Base-by-base conservation (phyloP, 176 grass and related monocot species). In the Phyllostachys edulis region DNA sequence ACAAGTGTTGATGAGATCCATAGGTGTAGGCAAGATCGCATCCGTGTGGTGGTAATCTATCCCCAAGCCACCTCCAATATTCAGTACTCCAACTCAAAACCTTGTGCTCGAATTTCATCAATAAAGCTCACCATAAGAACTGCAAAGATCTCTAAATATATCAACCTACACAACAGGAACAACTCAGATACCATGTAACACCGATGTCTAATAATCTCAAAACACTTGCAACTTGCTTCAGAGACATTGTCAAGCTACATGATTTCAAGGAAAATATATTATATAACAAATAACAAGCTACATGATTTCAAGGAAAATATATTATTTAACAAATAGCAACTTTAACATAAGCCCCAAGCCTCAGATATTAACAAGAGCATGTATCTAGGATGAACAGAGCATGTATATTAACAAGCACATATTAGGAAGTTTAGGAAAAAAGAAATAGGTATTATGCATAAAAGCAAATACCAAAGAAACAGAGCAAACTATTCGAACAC, bases 131-230 rank as follows among this genome's bases (percentile, higher is more conserved):
- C 85, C 96, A 98, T 98, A 84, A 98, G 85, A 90, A 78, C 72
- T 77, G 96, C 96, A 80, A 80, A 93, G 93, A 80, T 98, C 96
- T 90, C 96, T 94, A 80, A 98, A 98, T 87, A 98, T 98, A 81
- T 98, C 93, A 36, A 98, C 96, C 93, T 98, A 82, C 29, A 41
- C 44, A 63, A 71, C 39, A 78, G n/a, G 77, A 87, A 44, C 6
- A 42, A 20, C 41, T 85, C 18, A 69, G 9, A 74, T 63, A 49
- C 6, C 45, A 87, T 46, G 27, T 29, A 71, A 46, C 45, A 62
- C 18, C 69, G 8, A 20, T 34, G 46, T 17, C 14, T 11, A 88
- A 73, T 17, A 69, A 24, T 24, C 18, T 81, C 9, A 40, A 26
- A 46, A 72, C n/a, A 29, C 10, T 49, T 26, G 20, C 38, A 69